phyloP scores from a whole-genome alignment of 1,284 basidiomycete species.

The Flammula alnicola region DNA sequence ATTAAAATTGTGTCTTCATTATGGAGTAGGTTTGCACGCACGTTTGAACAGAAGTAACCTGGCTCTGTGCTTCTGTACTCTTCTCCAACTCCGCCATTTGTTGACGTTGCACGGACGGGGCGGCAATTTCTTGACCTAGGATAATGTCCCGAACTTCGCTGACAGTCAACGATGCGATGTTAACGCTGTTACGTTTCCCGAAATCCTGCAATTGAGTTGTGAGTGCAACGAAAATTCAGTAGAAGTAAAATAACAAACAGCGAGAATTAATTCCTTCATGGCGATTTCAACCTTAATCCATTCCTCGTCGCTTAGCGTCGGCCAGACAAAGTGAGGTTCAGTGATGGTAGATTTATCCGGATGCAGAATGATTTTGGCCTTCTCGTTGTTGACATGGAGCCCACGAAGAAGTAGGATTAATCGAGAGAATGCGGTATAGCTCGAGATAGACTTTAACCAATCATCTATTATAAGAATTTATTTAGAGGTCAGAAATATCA shows the following conservation, averaged over 20 bases:
- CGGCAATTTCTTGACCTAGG: slow-evolving; percentile 95
- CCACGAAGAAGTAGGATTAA: slow-evolving; percentile 95
- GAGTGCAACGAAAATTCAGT: slow-evolving; percentile 1
- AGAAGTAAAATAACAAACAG: slow-evolving; percentile 48
- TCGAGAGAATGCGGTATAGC: slow-evolving; percentile 98
- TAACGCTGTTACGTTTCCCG: slow-evolving; percentile 98
- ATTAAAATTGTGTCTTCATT: too few species aligned
- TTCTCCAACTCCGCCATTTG: slow-evolving; percentile 99
- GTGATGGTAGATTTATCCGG: slow-evolving; percentile 96
- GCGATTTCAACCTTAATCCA: slow-evolving; percentile 99
- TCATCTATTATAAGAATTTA: slow-evolving; percentile 63
- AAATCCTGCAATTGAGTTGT: slow-evolving; percentile 70
- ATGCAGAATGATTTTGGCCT: slow-evolving; percentile 94
- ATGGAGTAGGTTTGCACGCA: slow-evolving; percentile 39
- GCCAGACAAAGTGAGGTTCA: slow-evolving; percentile 99
- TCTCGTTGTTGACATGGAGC: slow-evolving; percentile 99
- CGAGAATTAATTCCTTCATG: slow-evolving; percentile 91
- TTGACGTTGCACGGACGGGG: slow-evolving; percentile 92
- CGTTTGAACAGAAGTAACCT: slow-evolving; percentile 97
- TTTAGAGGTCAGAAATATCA: background rate
- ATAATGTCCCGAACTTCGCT: slow-evolving; percentile 98
- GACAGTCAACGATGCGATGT: slow-evolving; percentile 95
- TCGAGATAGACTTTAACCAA: slow-evolving; percentile 99
- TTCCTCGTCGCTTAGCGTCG: slow-evolving; percentile 91
- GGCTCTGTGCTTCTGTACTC: slow-evolving; percentile 90